Evolutionary conservation across 129 eudicot species (phyloP), one percentile per base, ranked within the genome.

Genomic region (Flaveria linearis): DNA sequence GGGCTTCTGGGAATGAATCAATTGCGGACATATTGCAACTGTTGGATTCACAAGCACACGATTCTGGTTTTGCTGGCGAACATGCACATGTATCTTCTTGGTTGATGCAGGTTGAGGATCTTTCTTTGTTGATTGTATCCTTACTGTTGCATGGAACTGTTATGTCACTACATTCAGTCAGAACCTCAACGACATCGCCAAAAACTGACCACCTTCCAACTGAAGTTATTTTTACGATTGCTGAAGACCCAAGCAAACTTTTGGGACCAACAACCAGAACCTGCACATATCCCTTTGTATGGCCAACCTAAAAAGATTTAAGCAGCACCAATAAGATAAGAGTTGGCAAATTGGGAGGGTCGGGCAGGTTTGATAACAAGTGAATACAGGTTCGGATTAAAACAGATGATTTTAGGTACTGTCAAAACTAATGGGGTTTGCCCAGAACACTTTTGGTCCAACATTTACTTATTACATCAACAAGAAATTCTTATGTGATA

Each of bases 121-220:
- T 71, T 41, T 30, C 71, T 52, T 64, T 72, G 22, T 81, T 83
- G 14, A 0, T 70, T 22, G 62, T 23, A 20, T 66, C 52, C 64
- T 76, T 71, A 56, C 43, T 67, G 66, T 72, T 79, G 22, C 51
- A 51, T 26, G 81, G 70, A 56, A 17, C 15, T 17, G 18, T 42
- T 49, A 49, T 46, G 46, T 3, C 81, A 9, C 47, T 55, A 18
- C 11, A 53, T 60, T 72, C 33, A 39, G 23, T 72, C 30, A 91
- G 90, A 78, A 86, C 83, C 82, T 91, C 76, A 8, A 87, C 73
- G 70, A 95, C 87, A 66, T 95, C 97, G 20, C 99, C 99, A 53
- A 95, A 95, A 77, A 95, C 97, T 1, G 99, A 95, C 99, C 99
- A 95, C 77, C 99, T 87, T 55, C 99, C 99, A 28, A 95, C 88